Evolutionary conservation across 805 yeast species (phyloP).

Genomic region (Blastobotrys terrestris): DNA sequence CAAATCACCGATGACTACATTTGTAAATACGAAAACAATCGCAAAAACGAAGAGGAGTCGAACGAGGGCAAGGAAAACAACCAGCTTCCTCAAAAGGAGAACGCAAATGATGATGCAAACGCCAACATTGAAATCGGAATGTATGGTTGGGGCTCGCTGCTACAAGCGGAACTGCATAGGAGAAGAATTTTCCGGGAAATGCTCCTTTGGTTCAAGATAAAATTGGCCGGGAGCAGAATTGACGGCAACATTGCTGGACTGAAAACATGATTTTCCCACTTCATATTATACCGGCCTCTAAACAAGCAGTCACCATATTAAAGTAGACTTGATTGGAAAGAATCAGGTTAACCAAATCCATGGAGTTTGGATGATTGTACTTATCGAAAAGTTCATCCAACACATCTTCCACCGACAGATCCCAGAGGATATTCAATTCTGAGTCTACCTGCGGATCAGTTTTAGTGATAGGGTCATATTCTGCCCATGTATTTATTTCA

Average conservation of each 20-base stretch:
- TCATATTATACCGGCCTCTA: constrained; percentile 6
- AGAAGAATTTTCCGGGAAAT: constrained; percentile 2
- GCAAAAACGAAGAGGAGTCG: neutral
- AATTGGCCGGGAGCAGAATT: constrained; percentile 3
- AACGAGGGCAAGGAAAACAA: too few species aligned
- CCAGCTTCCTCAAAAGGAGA: neutral
- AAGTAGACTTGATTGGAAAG: neutral
- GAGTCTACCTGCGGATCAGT: constrained; percentile 8
- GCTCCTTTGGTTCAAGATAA: constrained; percentile 7
- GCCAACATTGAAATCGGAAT: constrained; percentile 3
- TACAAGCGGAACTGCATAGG: constrained; percentile 1
- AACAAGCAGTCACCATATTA: neutral
- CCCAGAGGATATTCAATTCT: constrained; percentile 13
- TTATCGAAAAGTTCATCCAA: constrained; percentile 1
- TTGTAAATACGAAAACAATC: neutral
- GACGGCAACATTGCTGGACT: neutral
- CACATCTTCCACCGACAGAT: constrained; percentile 8
- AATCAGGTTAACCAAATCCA: neutral
- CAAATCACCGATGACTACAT: neutral
- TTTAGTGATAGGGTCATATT: constrained; percentile 4
- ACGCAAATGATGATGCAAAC: neutral
- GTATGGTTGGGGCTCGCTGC: constrained; percentile 1
- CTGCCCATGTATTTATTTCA: constrained; percentile 9
- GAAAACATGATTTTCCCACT: neutral
- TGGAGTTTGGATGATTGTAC: neutral